phyloP scores from a whole-genome alignment of 2,329 filamentous ascomycete genomes.

The Fusarium armeniacum region DNA sequence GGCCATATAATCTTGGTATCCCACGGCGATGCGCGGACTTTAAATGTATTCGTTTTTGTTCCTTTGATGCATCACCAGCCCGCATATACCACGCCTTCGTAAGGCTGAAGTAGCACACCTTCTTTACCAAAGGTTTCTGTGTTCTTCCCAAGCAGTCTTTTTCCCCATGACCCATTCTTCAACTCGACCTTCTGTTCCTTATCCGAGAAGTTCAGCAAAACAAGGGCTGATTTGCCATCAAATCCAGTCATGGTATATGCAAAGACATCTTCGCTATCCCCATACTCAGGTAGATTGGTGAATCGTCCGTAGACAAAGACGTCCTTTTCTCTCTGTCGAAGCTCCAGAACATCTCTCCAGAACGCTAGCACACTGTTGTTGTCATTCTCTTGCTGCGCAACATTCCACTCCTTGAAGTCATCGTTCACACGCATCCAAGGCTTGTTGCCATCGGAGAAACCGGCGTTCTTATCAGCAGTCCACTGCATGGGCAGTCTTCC shows the following conservation, averaged over 20 bases:
- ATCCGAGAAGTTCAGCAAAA: slow-evolving; percentile 44
- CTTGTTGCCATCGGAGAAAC: slow-evolving; percentile 51
- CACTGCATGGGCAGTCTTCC: slow-evolving; percentile 61
- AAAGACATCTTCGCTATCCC: slow-evolving; percentile 39
- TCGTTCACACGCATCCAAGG: slow-evolving; percentile 52
- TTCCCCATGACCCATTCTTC: slow-evolving; percentile 3
- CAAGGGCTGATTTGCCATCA: slow-evolving; percentile 30
- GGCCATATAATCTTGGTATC: accelerated
- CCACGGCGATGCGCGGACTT: background rate
- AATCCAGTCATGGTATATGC: slow-evolving; percentile 44
- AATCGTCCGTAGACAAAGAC: slow-evolving; percentile 46
- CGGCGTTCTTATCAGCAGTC: slow-evolving; percentile 63
- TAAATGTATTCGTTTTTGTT: background rate
- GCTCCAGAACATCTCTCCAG: slow-evolving; percentile 37
- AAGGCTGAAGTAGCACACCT: background rate
- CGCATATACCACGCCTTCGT: slow-evolving; percentile 14
- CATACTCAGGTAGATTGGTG: background rate
- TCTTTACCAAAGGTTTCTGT: accelerated
- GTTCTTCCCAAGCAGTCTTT: slow-evolving; percentile 9
- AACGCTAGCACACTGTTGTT: slow-evolving; percentile 32
- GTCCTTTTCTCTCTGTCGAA: slow-evolving; percentile 37
- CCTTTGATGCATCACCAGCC: background rate
- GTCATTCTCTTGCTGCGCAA: slow-evolving; percentile 29
- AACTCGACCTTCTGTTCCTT: slow-evolving; percentile 7
- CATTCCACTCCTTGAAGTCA: slow-evolving; percentile 42